phyloP scores from a whole-genome alignment of 2,329 filamentous ascomycete species.

The Biscogniauxia sp. region DNA sequence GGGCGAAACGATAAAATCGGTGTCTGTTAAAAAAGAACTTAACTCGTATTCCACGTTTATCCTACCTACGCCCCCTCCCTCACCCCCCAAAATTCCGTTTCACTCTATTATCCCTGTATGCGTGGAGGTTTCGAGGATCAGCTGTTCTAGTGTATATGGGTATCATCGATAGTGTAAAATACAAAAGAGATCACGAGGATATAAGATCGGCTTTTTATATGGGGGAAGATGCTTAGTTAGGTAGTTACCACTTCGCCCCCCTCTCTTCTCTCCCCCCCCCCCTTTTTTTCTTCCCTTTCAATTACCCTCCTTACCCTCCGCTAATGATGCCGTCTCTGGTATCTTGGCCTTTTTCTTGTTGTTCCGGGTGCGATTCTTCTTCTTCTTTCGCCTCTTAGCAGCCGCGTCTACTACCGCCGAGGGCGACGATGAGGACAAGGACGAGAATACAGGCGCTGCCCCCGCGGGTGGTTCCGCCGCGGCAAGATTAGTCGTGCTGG shows the following conservation, averaged over 20 bases:
- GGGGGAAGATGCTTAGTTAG: not conserved
- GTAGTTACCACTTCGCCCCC: not conserved
- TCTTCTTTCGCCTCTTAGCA: conserved; percentile 10
- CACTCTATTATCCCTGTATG: no score
- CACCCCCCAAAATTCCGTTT: no score
- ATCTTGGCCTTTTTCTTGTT: conserved; percentile 19
- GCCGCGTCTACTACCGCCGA: not conserved
- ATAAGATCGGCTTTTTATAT: not conserved
- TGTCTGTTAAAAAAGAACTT: no score
- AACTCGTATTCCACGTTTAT: no score
- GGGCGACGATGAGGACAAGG: no score
- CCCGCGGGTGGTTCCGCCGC: conserved; percentile 6
- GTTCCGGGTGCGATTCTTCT: conserved; percentile 32
- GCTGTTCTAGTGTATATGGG: not conserved
- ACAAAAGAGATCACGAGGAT: not conserved
- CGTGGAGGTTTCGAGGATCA: not conserved
- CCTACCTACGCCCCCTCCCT: no score
- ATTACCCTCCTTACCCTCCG: no score
- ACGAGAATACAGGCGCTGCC: conserved; percentile 15
- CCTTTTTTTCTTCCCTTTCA: not conserved
- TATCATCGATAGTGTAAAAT: not conserved
- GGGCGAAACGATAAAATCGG: no score
- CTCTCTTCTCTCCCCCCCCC: not conserved
- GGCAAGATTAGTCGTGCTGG: not conserved
- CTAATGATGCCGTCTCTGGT: no score